These are phyloP conservation scores for Cutaneotrichosporon daszewskae DNA, from an alignment of 1,284 basidiomycete genomes.

Conservation along the genomic window DNA sequence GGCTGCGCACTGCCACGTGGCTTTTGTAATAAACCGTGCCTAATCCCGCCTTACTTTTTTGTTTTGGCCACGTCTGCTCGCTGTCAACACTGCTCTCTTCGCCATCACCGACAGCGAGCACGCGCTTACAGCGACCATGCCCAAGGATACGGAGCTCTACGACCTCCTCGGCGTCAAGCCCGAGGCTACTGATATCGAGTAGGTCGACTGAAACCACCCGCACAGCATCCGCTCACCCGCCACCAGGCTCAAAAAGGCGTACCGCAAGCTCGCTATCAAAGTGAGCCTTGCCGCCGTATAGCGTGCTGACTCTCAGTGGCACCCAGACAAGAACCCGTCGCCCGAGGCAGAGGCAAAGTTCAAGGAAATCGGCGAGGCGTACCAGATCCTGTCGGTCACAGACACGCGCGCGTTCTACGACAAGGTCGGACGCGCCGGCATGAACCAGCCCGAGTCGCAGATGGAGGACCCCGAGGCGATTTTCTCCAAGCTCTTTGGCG, in stretches of 20 bases:
- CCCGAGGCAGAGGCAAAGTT: conserved; percentile 85
- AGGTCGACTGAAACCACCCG: conserved; percentile 6
- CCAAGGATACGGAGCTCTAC: conserved; percentile 46
- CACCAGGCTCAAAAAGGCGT: conserved; percentile 77
- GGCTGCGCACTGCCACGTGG: too few relatives aligned
- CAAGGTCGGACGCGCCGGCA: conserved; percentile 71
- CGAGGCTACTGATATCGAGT: conserved; percentile 46
- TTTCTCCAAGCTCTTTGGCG: conserved; percentile 87
- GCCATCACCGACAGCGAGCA: neutral
- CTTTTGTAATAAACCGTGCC: too few relatives aligned
- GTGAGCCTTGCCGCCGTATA: conserved; percentile 49
- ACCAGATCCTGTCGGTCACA: conserved; percentile 78
- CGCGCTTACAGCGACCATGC: conserved; percentile 18
- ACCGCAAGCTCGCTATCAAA: conserved; percentile 91
- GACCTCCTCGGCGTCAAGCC: conserved; percentile 44
- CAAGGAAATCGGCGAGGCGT: conserved; percentile 90
- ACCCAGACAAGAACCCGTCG: conserved; percentile 87
- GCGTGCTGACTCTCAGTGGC: conserved; percentile 56
- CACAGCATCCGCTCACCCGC: neutral
- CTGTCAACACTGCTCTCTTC: neutral
- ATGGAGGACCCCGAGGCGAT: conserved; percentile 77
- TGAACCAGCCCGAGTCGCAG: conserved; percentile 38
- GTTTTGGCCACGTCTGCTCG: neutral
- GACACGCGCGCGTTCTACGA: conserved; percentile 88
- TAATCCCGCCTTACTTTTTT: neutral